Evolutionary conservation across 192 early-diverging fungal genomes (phyloP), one percentile per base, ranked within the genome.

Genomic region (Spinellus fusiger): DNA sequence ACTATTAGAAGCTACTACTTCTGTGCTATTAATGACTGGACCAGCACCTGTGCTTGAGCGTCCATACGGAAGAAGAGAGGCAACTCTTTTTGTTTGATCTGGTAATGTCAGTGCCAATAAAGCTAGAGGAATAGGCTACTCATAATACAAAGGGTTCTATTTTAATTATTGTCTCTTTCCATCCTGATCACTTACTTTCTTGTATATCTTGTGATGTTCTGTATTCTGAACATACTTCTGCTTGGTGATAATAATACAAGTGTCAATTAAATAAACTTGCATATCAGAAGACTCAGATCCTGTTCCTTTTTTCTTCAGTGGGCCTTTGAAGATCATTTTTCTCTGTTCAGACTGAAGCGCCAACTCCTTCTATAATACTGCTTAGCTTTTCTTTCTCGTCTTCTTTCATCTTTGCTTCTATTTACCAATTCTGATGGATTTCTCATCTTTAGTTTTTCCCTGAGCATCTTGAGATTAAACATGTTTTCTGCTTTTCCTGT

Each of bases 401-500:
- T 51, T 13, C 4, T 26, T 13, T 10, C 25, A 26, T 0, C n/a
- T 49, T n/a, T 20, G 33, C 22, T 33, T 31, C 13, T 29, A 32
- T 38, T 53, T 59, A 66, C 66, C 16, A 49, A 35, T 20, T 56
- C 54, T 18, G 32, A 56, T 26, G 44, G 49, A 8, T 60, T 56
- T 38, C 81, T 80, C 68, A 76, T 84, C 60, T 73, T 67, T 15
- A 93, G 67, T 56, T 83, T 79, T 38, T 90, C 82, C 54, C 89
- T 74, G 29, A 97, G 71, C 54, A 85, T 84, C 54, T 79, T 73
- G 49, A 98, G 74, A 65, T 92, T 89, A 63, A 98, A 82, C n/a
- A 75, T 68, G 70, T 95, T 95, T 73, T 94, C 88, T 5, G 93
- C 84, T 70, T 86, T 88, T 18, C 95, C 95, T 4, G 92, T 88